phyloP scores from a whole-genome alignment of 2,329 filamentous ascomycete species.

The Hortaea sp. region DNA sequence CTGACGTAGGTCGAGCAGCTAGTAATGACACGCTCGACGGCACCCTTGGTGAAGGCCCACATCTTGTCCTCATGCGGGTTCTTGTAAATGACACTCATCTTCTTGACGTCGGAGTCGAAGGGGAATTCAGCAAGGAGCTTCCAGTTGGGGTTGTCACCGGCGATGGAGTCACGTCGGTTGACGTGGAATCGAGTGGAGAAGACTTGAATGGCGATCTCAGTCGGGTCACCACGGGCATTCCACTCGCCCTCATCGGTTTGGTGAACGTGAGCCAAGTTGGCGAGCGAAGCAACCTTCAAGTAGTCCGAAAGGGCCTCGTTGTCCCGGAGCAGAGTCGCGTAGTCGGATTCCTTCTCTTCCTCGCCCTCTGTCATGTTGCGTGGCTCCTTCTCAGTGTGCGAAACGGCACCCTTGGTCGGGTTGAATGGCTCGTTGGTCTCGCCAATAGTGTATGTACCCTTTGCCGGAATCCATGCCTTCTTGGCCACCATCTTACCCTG shows the following conservation, averaged over 20 bases:
- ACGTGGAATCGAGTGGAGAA: constrained; percentile 55
- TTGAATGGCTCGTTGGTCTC: constrained; percentile 48
- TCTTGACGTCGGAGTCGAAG: constrained; percentile 66
- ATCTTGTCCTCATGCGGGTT: constrained; percentile 45
- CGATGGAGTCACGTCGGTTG: constrained; percentile 19
- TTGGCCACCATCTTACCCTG: constrained; percentile 53
- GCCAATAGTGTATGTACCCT: constrained; percentile 52
- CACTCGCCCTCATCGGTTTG: constrained; percentile 47
- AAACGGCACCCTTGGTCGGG: constrained; percentile 49
- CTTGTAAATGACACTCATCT: constrained; percentile 61
- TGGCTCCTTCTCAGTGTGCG: constrained; percentile 3
- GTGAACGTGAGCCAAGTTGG: constrained; percentile 55
- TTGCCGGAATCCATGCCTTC: constrained; percentile 50
- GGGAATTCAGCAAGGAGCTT: constrained; percentile 57
- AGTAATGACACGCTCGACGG: constrained; percentile 58
- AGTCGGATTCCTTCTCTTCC: constrained; percentile 8
- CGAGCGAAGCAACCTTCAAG: constrained; percentile 53
- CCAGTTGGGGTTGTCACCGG: constrained; percentile 34
- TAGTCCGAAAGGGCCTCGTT: constrained; percentile 40
- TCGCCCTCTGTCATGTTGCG: constrained; percentile 53
- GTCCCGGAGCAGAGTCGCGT: constrained; percentile 29
- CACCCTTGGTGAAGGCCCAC: constrained; percentile 54
- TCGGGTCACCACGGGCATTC: constrained; percentile 57
- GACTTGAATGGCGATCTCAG: constrained; percentile 66
- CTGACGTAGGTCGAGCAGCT: constrained; percentile 43